These are phyloP conservation scores for Puccinia triticina DNA, from an alignment of 1,284 basidiomycete genomes.

Conservation along the genomic window DNA sequence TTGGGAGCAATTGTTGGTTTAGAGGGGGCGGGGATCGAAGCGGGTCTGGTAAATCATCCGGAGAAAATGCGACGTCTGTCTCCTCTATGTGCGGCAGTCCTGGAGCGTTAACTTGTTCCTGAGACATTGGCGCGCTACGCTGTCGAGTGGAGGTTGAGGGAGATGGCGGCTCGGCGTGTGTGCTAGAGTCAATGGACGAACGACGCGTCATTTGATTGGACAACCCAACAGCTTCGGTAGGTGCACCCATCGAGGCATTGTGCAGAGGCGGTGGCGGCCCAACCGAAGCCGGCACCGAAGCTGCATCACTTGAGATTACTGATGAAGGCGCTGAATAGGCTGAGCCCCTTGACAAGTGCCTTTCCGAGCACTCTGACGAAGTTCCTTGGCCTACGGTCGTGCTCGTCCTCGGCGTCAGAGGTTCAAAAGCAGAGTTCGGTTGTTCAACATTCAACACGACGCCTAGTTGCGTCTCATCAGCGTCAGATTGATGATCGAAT, in stretches of 20 bases:
- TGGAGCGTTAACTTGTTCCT: slow-evolving; percentile 51
- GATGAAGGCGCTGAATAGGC: slow-evolving; percentile 52
- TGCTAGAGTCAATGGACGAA: slow-evolving; percentile 50
- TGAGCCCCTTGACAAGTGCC: slow-evolving; percentile 25
- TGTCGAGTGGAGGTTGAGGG: slow-evolving; percentile 52
- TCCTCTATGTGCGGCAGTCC: slow-evolving; percentile 50
- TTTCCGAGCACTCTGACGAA: slow-evolving; percentile 45
- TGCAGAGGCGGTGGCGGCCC: slow-evolving; percentile 47
- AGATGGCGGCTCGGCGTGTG: slow-evolving; percentile 49
- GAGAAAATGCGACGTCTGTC: slow-evolving; percentile 6
- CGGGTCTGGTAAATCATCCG: slow-evolving; percentile 35
- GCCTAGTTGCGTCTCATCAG: not conserved
- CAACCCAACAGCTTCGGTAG: slow-evolving; percentile 46
- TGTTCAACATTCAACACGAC: slow-evolving; percentile 4
- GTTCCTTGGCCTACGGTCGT: slow-evolving; percentile 45
- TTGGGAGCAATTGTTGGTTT: slow-evolving; percentile 2
- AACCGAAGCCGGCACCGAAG: slow-evolving; percentile 34
- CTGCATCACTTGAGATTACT: slow-evolving; percentile 34
- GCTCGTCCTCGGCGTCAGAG: slow-evolving; percentile 42
- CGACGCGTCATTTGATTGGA: slow-evolving; percentile 47
- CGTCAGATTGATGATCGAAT: not conserved
- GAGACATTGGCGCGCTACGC: slow-evolving; percentile 46
- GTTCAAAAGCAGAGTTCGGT: slow-evolving; percentile 20
- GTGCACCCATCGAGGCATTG: slow-evolving; percentile 50
- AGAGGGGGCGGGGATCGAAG: slow-evolving; percentile 43